Conservation (phyloP, 1,284 basidiomycete species). For the Rhodotorula sp. region DNA sequence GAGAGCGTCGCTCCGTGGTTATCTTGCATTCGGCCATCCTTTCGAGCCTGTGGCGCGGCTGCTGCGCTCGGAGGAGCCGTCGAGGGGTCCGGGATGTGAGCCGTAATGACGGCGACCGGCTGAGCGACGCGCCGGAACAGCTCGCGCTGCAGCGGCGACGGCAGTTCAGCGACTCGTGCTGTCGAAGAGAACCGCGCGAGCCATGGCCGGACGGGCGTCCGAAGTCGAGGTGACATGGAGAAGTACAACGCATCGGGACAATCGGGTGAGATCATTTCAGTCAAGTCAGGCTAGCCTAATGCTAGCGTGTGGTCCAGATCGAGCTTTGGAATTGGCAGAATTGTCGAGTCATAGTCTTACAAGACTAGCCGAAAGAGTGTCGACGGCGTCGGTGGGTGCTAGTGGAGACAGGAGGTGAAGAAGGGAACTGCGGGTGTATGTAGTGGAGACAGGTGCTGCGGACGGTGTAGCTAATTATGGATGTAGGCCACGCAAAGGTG, state of each 20-base stretch:
- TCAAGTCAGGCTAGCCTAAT: background rate
- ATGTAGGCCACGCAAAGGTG: too few relatives aligned
- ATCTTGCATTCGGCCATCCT: background rate
- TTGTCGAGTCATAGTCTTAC: background rate
- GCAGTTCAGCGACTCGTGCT: background rate
- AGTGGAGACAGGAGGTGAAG: background rate
- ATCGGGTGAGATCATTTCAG: too few relatives aligned
- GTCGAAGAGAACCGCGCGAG: conserved; percentile 4
- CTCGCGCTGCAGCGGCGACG: conserved; percentile 24
- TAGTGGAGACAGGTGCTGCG: too few relatives aligned
- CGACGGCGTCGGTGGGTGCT: too few relatives aligned
- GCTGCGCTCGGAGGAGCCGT: too few relatives aligned
- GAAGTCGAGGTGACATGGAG: conserved; percentile 9
- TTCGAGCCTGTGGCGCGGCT: background rate
- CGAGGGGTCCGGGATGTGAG: conserved; percentile 14
- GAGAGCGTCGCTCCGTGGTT: conserved; percentile 84
- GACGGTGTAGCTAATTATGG: too few relatives aligned
- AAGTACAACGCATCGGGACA: background rate
- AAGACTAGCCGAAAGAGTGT: background rate
- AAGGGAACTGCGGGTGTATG: too few relatives aligned
- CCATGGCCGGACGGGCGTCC: conserved; percentile 10
- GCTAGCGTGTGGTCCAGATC: too few relatives aligned
- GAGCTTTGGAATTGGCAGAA: too few relatives aligned
- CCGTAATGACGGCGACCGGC: conserved; percentile 43
- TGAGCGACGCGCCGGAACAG: conserved; percentile 42